Evolutionary conservation across 768 basidiomycete species (phyloP), one percentile per base, ranked within the genome.

Genomic region (Hortiboletus flavorubellus): DNA sequence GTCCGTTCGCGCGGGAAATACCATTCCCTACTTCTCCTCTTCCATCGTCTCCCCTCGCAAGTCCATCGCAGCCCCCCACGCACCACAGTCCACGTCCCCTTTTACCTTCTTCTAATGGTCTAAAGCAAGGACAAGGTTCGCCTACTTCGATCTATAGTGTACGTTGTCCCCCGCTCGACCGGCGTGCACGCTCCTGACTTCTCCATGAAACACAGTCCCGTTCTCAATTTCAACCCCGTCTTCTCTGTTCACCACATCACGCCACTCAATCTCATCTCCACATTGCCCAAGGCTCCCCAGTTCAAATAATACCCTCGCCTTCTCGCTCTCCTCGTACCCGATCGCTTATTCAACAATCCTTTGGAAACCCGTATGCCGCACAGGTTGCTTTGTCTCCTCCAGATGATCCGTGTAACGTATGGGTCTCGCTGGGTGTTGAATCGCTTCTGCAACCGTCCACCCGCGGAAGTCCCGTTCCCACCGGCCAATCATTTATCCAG

Each of bases 301-400:
- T 44, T 31, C 59, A 56, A 26, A 29, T 15, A 6, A 35, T 49
- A 1, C 23, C 49, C 3, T 57, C 63, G 2, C 23, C 60, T 46
- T 35, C 58, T 34, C 54, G 51, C 23, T 63, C 42, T 14, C 23
- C 49, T 33, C 56, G 59, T 9, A 63, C 60, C 12, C 58, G 58
- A 16, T 66, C 62, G 1, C 47, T 58, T 15, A 56, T 64, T 16
- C 61, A 65, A 1, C 64, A 57, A 31, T 53, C 64, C 21, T 47
- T 54, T 55, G 54, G 34, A 9, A 54, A 38, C 9, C 18, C 50
- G 5, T 35, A 37, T 45, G 15, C 44, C 10, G 30, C 41, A 12
- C 56, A 60, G 14, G 33, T 37, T 1, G 4, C 47, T 29, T 18
- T 61, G 4, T 48, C 55, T 10, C 30, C 29, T 18, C 34, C 35